phyloP scores from a whole-genome alignment of 2,329 filamentous ascomycete species.

The Alternaria conjuncta region DNA sequence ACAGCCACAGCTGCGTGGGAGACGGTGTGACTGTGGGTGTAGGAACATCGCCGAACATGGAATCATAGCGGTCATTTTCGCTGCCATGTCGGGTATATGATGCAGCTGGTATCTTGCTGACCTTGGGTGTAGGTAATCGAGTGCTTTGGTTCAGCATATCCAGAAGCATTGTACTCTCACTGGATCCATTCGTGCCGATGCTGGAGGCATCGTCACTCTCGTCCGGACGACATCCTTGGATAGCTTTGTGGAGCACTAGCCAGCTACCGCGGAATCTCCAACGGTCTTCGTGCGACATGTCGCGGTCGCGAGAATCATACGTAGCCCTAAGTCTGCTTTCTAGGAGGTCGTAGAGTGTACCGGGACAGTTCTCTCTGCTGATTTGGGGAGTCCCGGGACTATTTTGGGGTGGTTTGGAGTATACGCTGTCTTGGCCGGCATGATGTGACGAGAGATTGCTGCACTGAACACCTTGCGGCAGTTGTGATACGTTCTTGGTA shows the following conservation, averaged over 20 bases:
- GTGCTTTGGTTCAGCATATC: constrained; percentile 9
- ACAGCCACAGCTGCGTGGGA: constrained; percentile 19
- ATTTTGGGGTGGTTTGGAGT: not conserved
- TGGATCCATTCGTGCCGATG: not conserved
- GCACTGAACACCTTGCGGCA: not conserved
- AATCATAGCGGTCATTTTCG: constrained; percentile 9
- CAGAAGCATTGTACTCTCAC: constrained; percentile 14
- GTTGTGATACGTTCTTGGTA: not conserved
- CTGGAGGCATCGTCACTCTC: constrained; percentile 17
- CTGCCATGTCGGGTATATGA: not conserved
- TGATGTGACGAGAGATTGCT: not conserved
- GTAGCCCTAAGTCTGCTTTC: constrained; percentile 11
- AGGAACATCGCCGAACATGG: constrained; percentile 1
- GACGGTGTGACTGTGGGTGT: not conserved
- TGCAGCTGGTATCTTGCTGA: constrained; percentile 11
- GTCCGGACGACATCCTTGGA: constrained; percentile 23
- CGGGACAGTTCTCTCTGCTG: not conserved
- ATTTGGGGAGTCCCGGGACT: not conserved
- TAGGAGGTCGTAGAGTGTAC: constrained; percentile 17
- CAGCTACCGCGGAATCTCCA: constrained; percentile 28
- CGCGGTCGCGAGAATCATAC: constrained; percentile 10
- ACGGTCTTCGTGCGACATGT: constrained; percentile 17
- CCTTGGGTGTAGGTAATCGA: not conserved
- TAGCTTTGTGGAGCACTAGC: constrained; percentile 22
- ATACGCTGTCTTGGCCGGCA: not conserved